Percentiles rank a stretch among this genome's conserved stretches.
These are phyloP conservation scores for Fusarium sp. DNA, from an alignment of 2,329 filamentous ascomycete species.

Conservation along the genomic window DNA sequence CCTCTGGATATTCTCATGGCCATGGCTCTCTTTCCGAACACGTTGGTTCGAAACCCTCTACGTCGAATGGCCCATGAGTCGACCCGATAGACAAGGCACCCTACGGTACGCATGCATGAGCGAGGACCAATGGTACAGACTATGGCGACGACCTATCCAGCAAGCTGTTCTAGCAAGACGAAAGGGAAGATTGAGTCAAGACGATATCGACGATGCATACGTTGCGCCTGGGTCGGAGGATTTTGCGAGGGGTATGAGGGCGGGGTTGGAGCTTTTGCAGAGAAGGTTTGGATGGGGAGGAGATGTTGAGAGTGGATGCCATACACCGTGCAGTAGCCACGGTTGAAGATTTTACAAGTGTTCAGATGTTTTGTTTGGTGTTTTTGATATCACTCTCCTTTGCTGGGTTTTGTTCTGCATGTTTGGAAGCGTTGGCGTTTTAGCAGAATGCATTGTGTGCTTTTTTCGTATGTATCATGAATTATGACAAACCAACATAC, in stretches of 20 bases:
- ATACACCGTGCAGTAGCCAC: conserved; percentile 23
- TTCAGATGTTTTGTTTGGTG: neutral
- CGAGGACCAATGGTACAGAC: conserved; percentile 73
- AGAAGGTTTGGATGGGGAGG: conserved; percentile 68
- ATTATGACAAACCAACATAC: conserved; percentile 26
- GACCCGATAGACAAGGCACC: conserved; percentile 50
- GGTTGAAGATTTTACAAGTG: neutral
- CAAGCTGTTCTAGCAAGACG: conserved; percentile 72
- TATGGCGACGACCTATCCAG: conserved; percentile 74
- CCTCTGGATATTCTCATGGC: conserved; percentile 80
- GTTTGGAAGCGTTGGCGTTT: conserved; percentile 34
- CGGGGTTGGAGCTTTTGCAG: conserved; percentile 67
- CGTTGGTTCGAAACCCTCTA: conserved; percentile 76
- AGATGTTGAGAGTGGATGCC: conserved; percentile 26
- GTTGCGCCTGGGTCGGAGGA: conserved; percentile 55
- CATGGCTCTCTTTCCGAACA: conserved; percentile 77
- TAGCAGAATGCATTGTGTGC: conserved; percentile 14
- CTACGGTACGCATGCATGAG: conserved; percentile 68
- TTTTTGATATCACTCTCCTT: conserved; percentile 27
- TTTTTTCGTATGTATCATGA: conserved; percentile 24
- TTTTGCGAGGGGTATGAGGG: conserved; percentile 63
- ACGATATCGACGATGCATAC: conserved; percentile 65
- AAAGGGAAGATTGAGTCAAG: conserved; percentile 69
- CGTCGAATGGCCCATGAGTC: conserved; percentile 68
- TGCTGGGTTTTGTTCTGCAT: conserved; percentile 9